These are phyloP conservation scores for Tylopilus vinaceipallidus DNA, from an alignment of 768 basidiomycete species.

Conservation along the genomic window DNA sequence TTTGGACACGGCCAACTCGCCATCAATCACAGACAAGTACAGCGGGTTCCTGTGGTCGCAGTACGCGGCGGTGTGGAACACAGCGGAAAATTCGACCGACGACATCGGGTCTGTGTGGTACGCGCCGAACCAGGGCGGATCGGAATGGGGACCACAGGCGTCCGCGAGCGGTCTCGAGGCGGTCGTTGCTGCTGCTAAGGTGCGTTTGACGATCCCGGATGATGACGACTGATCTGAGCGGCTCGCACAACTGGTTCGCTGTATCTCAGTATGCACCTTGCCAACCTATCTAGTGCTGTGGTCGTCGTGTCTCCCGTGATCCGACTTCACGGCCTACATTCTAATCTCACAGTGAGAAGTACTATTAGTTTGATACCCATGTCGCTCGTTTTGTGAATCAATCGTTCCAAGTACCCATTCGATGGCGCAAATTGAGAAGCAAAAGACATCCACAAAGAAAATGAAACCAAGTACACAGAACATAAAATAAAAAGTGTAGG, in stretches of 20 bases:
- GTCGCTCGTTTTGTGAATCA: not conserved
- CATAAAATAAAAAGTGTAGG: conserved; percentile 6
- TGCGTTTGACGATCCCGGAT: conserved; percentile 2
- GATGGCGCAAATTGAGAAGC: conserved; percentile 4
- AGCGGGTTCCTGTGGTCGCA: conserved; percentile 35
- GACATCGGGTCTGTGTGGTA: conserved; percentile 43
- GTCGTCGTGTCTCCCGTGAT: too few relatives aligned
- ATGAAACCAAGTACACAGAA: not conserved
- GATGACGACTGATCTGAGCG: not conserved
- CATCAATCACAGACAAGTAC: conserved; percentile 44
- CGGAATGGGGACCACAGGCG: conserved; percentile 28
- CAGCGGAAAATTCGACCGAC: conserved; percentile 36
- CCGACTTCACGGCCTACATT: too few relatives aligned
- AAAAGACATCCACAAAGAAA: conserved; percentile 1
- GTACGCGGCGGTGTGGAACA: conserved; percentile 36
- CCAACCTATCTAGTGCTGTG: not conserved
- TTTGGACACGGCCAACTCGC: conserved; percentile 43
- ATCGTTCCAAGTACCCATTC: conserved; percentile 11
- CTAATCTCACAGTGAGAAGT: too few relatives aligned
- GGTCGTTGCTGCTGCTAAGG: conserved; percentile 27
- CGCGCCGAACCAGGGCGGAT: conserved; percentile 26
- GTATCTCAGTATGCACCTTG: conserved; percentile 21
- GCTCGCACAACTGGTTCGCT: not conserved
- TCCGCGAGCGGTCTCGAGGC: conserved; percentile 32
- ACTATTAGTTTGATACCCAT: too few relatives aligned